A percentile compares a stretch with the other conserved stretches of the same genome.
phyloP scores from a whole-genome alignment of 164 flowering plant species.

The Saururus chinensis region DNA sequence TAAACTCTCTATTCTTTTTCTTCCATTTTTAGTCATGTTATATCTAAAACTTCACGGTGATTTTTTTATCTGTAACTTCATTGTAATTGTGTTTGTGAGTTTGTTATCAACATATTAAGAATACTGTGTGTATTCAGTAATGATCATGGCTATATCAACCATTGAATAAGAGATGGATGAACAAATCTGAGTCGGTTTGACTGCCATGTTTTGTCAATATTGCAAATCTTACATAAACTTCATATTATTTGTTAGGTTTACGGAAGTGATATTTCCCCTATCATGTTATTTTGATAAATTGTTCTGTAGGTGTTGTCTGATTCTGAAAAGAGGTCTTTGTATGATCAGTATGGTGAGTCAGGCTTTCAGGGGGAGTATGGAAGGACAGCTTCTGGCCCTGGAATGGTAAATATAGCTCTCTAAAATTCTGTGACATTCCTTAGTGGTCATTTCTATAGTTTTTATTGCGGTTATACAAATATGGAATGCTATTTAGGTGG shows the following conservation, averaged over 20 bases:
- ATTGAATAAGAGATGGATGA: not conserved
- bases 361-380: slow-evolving; percentile 61
- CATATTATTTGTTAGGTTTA: not conserved
- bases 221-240: no score
- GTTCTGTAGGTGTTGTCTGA: slow-evolving; percentile 83
- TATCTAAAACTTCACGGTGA: no score
- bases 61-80: not conserved
- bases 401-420: slow-evolving; percentile 32
- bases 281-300: not conserved
- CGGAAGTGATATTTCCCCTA: not conserved
- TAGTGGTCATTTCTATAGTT: not conserved
- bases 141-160: not conserved
- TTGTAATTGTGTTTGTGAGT: not conserved
- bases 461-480: no score
- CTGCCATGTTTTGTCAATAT: no score
- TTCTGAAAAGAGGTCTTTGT: slow-evolving; percentile 74
- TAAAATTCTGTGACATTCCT: not conserved
- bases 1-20: no score
- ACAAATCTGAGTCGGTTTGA: not conserved
- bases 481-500: slow-evolving; percentile 37
- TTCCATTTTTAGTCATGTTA: no score
- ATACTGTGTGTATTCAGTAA: no score
- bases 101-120: not conserved
- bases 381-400: slow-evolving; percentile 33
- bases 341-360: slow-evolving; percentile 95